A percentile compares a stretch with the other conserved stretches of the same genome.
These are phyloP conservation scores for Phytopythium vexans DNA, from an alignment of 352 stramenopile species.

Conservation along the genomic window DNA sequence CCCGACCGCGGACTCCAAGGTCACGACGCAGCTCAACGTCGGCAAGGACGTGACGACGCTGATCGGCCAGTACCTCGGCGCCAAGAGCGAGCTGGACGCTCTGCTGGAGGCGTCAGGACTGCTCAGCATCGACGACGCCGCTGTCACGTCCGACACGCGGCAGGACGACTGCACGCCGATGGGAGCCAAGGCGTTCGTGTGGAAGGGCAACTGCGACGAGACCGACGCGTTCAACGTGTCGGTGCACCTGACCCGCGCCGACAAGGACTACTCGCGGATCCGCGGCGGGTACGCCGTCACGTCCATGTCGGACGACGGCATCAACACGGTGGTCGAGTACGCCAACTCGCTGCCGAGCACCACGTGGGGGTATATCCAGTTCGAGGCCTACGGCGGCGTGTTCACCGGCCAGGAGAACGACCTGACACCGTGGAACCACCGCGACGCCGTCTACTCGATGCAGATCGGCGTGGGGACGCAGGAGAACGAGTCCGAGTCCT, in stretches of 20 bases:
- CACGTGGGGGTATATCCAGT: slow-evolving; percentile 46
- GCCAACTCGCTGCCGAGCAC: slow-evolving; percentile 27
- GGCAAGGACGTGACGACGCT: slow-evolving; percentile 20
- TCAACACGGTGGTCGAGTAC: slow-evolving; percentile 2
- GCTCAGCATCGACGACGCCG: slow-evolving; percentile 14
- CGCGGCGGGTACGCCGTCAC: slow-evolving; percentile 48
- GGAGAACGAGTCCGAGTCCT: slow-evolving; percentile 33
- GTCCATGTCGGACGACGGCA: slow-evolving; percentile 29
- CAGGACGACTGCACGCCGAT: slow-evolving; percentile 43
- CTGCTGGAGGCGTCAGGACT: slow-evolving; percentile 38
- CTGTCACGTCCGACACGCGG: slow-evolving; percentile 29
- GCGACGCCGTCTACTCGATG: slow-evolving; percentile 43
- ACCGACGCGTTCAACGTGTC: slow-evolving; percentile 32
- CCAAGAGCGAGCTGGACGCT: slow-evolving; percentile 26
- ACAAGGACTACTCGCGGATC: slow-evolving; percentile 50
- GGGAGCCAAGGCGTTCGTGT: slow-evolving; percentile 45
- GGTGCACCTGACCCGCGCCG: slow-evolving; percentile 22
- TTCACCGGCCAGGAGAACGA: slow-evolving; percentile 39
- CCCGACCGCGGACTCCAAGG: slow-evolving; percentile 28
- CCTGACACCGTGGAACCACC: slow-evolving; percentile 44
- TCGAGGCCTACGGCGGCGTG: slow-evolving; percentile 47
- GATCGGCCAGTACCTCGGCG: slow-evolving; percentile 38
- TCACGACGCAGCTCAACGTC: slow-evolving; percentile 52
- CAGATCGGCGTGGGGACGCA: slow-evolving; percentile 38
- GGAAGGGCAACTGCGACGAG: slow-evolving; percentile 38